phyloP scores from a whole-genome alignment of 768 basidiomycete species.

The Lentinula lateritia region DNA sequence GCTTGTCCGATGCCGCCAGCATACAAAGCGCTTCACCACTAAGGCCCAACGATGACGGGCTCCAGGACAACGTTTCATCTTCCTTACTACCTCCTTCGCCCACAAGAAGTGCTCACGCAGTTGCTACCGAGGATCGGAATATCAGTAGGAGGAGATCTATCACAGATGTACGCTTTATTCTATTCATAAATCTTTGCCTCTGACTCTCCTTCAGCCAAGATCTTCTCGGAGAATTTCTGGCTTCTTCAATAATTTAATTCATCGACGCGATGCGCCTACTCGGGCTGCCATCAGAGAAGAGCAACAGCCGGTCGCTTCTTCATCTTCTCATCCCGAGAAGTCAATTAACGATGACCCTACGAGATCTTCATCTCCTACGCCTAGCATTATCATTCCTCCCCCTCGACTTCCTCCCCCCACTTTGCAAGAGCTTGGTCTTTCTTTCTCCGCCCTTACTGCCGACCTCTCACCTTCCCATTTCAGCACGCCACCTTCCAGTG shows the following conservation, averaged over 20 bases:
- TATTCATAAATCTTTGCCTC: constrained; percentile 3
- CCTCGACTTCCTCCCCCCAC: constrained; percentile 67
- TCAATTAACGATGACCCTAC: constrained; percentile 32
- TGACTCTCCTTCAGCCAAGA: constrained; percentile 37
- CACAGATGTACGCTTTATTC: constrained; percentile 47
- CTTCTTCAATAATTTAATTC: constrained; percentile 77
- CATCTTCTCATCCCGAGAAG: constrained; percentile 20
- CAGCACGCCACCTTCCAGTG: constrained; percentile 68
- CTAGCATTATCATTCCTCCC: constrained; percentile 62
- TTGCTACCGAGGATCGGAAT: constrained; percentile 28
- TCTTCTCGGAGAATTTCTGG: constrained; percentile 74
- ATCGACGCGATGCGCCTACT: constrained; percentile 51
- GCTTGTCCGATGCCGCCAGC: constrained; percentile 45
- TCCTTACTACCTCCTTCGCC: constrained; percentile 2
- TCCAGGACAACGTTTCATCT: background rate
- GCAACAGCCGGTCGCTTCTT: constrained; percentile 10
- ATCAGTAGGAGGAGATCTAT: constrained; percentile 41
- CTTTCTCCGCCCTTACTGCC: constrained; percentile 59
- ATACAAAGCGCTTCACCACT: constrained; percentile 40
- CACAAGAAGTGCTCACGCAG: constrained; percentile 1
- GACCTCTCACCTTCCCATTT: constrained; percentile 74
- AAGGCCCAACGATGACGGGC: background rate
- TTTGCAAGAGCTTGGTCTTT: constrained; percentile 71
- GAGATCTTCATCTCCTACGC: constrained; percentile 50
- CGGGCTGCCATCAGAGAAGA: constrained; percentile 31